phyloP scores from a whole-genome alignment of 768 basidiomycete species.

The Austroboletus festivus region DNA sequence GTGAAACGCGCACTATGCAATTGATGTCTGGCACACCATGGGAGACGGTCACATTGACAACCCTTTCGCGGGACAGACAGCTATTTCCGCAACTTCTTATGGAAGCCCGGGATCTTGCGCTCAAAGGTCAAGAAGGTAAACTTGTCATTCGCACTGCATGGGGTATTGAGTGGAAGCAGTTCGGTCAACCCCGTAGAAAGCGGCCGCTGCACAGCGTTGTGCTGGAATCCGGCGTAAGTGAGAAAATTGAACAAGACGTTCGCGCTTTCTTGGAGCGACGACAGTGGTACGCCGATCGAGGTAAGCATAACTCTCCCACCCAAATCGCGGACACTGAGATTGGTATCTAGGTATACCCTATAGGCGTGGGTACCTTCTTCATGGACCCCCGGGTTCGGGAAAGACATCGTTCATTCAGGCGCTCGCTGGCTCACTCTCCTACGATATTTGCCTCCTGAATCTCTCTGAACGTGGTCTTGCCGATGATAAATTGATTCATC shows the following conservation, averaged over 20 bases:
- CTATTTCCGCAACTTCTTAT: conserved; percentile 78
- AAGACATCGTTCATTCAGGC: conserved; percentile 99
- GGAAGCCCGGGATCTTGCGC: conserved; percentile 88
- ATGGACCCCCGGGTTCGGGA: conserved; percentile 96
- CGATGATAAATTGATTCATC: conserved; percentile 93
- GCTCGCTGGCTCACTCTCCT: conserved; percentile 84
- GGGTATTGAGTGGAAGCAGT: conserved; percentile 95
- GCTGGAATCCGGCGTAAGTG: conserved; percentile 75
- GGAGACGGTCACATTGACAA: conserved; percentile 95
- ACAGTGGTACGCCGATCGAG: conserved; percentile 96
- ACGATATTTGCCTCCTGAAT: conserved; percentile 95
- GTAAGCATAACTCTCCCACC: conserved; percentile 39
- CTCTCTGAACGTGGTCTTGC: conserved; percentile 93
- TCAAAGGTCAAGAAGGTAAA: conserved; percentile 86
- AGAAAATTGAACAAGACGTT: conserved; percentile 79
- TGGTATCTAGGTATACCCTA: conserved; percentile 82
- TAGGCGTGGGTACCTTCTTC: conserved; percentile 88
- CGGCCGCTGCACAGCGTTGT: conserved; percentile 88
- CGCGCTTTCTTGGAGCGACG: conserved; percentile 77
- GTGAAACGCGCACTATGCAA: conserved; percentile 90
- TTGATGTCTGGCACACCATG: conserved; percentile 90
- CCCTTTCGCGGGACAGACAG: conserved; percentile 80
- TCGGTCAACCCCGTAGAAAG: conserved; percentile 87
- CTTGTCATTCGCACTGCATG: conserved; percentile 96
- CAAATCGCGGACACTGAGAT: conserved; percentile 3